Evolutionary conservation across 1,284 basidiomycete genomes (phyloP).

Genomic region (Rhodotorula sp.): DNA sequence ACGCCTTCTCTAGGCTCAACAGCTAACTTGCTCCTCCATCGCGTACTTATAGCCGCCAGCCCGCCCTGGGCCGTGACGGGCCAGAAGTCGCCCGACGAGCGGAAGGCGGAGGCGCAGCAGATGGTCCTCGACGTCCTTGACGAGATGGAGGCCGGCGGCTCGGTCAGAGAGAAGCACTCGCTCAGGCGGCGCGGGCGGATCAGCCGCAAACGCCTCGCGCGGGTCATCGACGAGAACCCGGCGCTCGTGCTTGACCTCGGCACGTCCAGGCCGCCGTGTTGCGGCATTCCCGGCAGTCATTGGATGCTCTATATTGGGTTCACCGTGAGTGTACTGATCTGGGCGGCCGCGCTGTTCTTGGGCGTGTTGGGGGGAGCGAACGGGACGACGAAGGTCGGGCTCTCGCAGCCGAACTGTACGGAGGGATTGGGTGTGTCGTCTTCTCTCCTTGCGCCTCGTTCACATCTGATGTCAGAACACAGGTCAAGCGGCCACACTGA

Average conservation of each 20-base stretch:
- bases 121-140: constrained; percentile 9
- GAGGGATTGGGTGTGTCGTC: constrained; percentile 12
- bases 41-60: neutral
- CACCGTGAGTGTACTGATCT: constrained; percentile 7
- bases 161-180: neutral
- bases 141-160: constrained; percentile 6
- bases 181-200: neutral
- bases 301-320: constrained; percentile 16
- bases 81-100: constrained; percentile 23
- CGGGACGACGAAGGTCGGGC: constrained; percentile 3
- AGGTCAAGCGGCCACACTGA: neutral
- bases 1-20: neutral
- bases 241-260: constrained; percentile 11
- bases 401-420: constrained; percentile 31
- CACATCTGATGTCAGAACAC: neutral
- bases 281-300: constrained; percentile 11
- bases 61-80: constrained; percentile 37
- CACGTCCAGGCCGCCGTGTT: neutral
- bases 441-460: neutral
- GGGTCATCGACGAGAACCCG: constrained; percentile 16
- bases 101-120: neutral
- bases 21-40: neutral
- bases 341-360: constrained; percentile 3
- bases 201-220: neutral
- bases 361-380: constrained; percentile 21